Conservation (phyloP, 2,329 filamentous ascomycete genomes). For the Graphilbum ipis-grandicollis region DNA sequence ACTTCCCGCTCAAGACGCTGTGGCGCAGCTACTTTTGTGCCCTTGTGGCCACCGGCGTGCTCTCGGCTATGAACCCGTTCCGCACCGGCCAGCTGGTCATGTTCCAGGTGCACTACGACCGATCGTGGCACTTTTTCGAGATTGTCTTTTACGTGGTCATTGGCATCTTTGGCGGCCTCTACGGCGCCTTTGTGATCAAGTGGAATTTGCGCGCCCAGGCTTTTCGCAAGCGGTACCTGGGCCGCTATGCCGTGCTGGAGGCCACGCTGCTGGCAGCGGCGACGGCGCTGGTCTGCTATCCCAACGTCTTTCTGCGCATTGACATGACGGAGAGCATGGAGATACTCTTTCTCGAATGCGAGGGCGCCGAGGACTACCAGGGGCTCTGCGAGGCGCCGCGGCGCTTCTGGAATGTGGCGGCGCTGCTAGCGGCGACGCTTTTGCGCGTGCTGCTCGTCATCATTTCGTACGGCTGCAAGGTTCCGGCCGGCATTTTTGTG, state of each 20-base stretch:
- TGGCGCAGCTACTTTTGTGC: constrained; percentile 98
- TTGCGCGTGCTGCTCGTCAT: constrained; percentile 75
- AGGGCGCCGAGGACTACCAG: constrained; percentile 74
- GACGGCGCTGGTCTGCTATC: constrained; percentile 89
- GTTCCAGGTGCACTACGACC: constrained; percentile 94
- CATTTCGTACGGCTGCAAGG: constrained; percentile 93
- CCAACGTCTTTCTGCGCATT: constrained; percentile 85
- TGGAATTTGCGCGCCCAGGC: constrained; percentile 86
- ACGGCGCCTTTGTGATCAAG: constrained; percentile 93
- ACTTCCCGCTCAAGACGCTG: constrained; percentile 92
- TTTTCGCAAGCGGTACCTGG: constrained; percentile 85
- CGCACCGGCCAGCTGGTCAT: constrained; percentile 94
- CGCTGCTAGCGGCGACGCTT: constrained; percentile 61
- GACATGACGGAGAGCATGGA: constrained; percentile 99
- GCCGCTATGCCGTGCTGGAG: constrained; percentile 70
- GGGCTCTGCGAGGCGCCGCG: constrained; percentile 69
- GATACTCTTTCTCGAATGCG: constrained; percentile 86
- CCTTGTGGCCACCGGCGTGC: constrained; percentile 77
- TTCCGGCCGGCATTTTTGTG: constrained; percentile 93
- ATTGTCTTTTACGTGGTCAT: constrained; percentile 70
- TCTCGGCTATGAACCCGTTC: constrained; percentile 95
- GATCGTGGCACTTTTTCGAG: constrained; percentile 96
- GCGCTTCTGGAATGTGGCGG: constrained; percentile 62
- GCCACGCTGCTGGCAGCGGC: constrained; percentile 65
- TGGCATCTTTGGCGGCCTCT: constrained; percentile 83